These are phyloP conservation scores for Sporothrix mexicana DNA, from an alignment of 2,329 filamentous ascomycete genomes.

Conservation along the genomic window DNA sequence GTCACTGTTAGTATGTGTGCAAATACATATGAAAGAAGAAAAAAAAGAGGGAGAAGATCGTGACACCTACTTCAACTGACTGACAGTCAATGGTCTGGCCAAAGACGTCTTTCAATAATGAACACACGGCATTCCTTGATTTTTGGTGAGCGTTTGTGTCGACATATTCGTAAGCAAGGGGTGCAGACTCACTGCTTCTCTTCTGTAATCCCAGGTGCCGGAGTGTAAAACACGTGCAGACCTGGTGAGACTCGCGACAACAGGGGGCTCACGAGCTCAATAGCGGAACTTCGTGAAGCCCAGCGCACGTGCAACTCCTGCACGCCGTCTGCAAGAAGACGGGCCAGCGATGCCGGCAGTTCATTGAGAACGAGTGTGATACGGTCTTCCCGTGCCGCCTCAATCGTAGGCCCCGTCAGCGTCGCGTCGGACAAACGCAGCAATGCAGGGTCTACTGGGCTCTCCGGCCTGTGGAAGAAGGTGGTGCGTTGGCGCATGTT, in stretches of 20 bases:
- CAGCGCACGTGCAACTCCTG: conserved; percentile 81
- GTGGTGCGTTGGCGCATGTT: conserved; percentile 82
- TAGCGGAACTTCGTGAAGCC: conserved; percentile 66
- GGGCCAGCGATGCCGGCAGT: conserved; percentile 70
- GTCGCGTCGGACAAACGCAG: conserved; percentile 63
- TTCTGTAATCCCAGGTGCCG: conserved; percentile 42
- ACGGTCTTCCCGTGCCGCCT: conserved; percentile 77
- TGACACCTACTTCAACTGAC: conserved; percentile 49
- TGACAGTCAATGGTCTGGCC: conserved; percentile 60
- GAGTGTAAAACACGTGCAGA: conserved; percentile 79
- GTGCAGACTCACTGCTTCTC: conserved; percentile 28
- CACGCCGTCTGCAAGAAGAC: conserved; percentile 63
- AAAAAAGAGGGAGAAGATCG: conserved; percentile 8
- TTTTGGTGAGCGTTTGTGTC: no score
- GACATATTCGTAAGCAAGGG: not conserved
- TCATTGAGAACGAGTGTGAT: conserved; percentile 76
- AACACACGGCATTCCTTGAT: conserved; percentile 60
- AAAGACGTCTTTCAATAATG: conserved; percentile 63
- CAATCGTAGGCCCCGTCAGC: conserved; percentile 61
- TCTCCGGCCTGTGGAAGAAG: conserved; percentile 71
- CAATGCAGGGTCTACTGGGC: conserved; percentile 67
- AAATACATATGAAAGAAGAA: no score
- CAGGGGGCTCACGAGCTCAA: conserved; percentile 70
- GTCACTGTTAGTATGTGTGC: not conserved
- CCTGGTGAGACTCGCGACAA: conserved; percentile 77